These are phyloP conservation scores for Sporothrix humicola DNA, from an alignment of 2,329 filamentous ascomycete genomes.

Conservation along the genomic window DNA sequence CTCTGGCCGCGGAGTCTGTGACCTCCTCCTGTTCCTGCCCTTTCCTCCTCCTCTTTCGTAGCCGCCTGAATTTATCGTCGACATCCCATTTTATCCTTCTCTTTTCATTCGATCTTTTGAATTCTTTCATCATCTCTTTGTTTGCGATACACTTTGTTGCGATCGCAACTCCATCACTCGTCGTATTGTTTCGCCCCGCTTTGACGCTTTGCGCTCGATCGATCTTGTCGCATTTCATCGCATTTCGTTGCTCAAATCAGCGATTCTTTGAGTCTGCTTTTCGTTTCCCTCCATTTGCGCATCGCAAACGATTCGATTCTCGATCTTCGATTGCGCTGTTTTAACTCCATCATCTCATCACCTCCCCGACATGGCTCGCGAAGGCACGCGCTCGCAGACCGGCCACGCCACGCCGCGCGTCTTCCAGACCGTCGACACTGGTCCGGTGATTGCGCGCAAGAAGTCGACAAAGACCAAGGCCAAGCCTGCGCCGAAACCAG, in stretches of 20 bases:
- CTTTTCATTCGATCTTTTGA: too few relatives aligned
- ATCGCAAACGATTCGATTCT: neutral
- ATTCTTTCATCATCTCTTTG: neutral
- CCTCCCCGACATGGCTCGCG: slow-evolving; percentile 51
- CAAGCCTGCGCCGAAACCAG: slow-evolving; percentile 37
- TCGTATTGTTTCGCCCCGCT: neutral
- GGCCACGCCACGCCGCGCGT: slow-evolving; percentile 61
- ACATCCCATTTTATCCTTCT: neutral
- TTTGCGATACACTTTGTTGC: neutral
- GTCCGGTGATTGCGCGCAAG: slow-evolving; percentile 52
- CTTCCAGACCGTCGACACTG: slow-evolving; percentile 56
- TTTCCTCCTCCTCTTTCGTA: neutral
- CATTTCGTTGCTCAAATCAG: neutral
- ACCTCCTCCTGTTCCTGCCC: neutral
- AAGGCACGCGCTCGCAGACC: slow-evolving; percentile 59
- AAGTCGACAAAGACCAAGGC: slow-evolving; percentile 42
- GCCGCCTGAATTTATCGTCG: neutral
- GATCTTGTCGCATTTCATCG: neutral
- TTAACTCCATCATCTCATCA: neutral
- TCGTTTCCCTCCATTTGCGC: neutral
- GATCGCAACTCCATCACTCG: neutral
- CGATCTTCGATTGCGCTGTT: neutral
- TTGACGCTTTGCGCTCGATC: neutral
- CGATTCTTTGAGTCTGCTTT: neutral
- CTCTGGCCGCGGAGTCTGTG: neutral